Base-by-base conservation (phyloP, 202 grass and related monocot species). In the Setaria viridis region DNA sequence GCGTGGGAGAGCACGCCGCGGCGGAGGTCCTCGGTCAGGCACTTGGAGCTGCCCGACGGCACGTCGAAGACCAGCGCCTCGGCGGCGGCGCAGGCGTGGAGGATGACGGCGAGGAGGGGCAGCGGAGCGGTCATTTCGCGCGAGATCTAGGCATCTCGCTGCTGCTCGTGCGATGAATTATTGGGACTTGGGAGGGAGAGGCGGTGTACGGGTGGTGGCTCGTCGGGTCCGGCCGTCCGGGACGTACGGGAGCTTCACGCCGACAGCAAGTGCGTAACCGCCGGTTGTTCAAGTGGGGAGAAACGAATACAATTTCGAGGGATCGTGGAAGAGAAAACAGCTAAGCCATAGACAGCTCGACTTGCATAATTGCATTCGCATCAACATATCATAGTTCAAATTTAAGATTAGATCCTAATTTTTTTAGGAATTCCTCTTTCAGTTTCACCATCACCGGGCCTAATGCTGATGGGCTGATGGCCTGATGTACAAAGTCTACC, bases 1-100 rank as follows among this genome's bases (percentile, higher is more conserved):
- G 69, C 43, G 69, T 48, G 43, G 69, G 34, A 49, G 69, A 48
- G 12, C n/a, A 12, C 69, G 43, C 69, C 43, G 69, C n/a, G 69
- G 43, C 4, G 43, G 69, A 72, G 42, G 0, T 72, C 69, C 69
- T 72, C 69, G 6, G 69, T 72, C 69, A 72, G 69, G 69, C 69
- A 49, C 69, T 72, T 72, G 69, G 69, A 48, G 68, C 68, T 29
- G 20, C 68, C 68, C 43, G 68, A 71, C 42, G 68, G 68, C 68
- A 62, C 59, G 59, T 62, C 59, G 10, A 62, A 30, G 59, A 30
- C 59, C 25, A 62, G 21, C 25, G 59, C 59, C 59, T 62, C 59
- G 20, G 16, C 37, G 68, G 68, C 68, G 42, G 68, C 43, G 42
- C n/a, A 21, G 68, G 45, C 11, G 68, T 71, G 43, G 43, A 71